These are phyloP conservation scores for Suhomyces pyralidae DNA, from an alignment of 805 yeast species.

Conservation along the genomic window DNA sequence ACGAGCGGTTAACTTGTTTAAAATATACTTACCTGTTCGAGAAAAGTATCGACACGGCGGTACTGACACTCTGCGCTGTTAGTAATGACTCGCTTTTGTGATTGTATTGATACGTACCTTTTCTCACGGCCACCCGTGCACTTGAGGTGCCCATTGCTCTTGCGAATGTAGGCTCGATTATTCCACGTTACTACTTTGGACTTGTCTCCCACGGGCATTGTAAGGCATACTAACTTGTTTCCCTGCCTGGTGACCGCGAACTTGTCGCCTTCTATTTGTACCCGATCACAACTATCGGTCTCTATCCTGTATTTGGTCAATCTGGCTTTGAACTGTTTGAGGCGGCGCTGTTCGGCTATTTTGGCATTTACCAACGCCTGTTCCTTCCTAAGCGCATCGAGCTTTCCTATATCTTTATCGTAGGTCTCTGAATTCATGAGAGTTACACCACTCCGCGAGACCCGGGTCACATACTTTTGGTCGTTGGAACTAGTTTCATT, in stretches of 20 bases:
- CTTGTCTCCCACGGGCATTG: conserved; percentile 15
- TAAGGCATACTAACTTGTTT: conserved; percentile 38
- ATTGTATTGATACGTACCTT: conserved; percentile 10
- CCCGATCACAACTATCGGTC: conserved; percentile 46
- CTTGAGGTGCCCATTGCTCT: conserved; percentile 25
- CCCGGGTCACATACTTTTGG: conserved; percentile 22
- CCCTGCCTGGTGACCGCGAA: conserved; percentile 45
- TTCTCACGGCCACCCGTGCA: conserved; percentile 9
- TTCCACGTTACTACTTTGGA: conserved; percentile 30
- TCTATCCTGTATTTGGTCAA: conserved; percentile 29
- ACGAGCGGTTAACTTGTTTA: not conserved
- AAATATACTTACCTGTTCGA: conserved; percentile 34
- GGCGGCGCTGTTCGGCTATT: conserved; percentile 12
- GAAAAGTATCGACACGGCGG: conserved; percentile 36
- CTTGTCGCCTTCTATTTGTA: conserved; percentile 37
- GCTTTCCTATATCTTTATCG: conserved; percentile 25
- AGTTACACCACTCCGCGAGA: conserved; percentile 35
- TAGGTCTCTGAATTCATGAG: conserved; percentile 37
- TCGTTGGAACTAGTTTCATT: not conserved
- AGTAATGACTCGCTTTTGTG: conserved; percentile 1
- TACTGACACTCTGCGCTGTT: conserved; percentile 7
- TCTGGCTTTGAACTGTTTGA: conserved; percentile 11
- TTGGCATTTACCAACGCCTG: conserved; percentile 14
- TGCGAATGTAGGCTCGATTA: conserved; percentile 21
- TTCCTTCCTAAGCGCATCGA: conserved; percentile 9